Evolutionary conservation across 768 basidiomycete genomes (phyloP).

Genomic region (Pulveroboletus ravenelii): DNA sequence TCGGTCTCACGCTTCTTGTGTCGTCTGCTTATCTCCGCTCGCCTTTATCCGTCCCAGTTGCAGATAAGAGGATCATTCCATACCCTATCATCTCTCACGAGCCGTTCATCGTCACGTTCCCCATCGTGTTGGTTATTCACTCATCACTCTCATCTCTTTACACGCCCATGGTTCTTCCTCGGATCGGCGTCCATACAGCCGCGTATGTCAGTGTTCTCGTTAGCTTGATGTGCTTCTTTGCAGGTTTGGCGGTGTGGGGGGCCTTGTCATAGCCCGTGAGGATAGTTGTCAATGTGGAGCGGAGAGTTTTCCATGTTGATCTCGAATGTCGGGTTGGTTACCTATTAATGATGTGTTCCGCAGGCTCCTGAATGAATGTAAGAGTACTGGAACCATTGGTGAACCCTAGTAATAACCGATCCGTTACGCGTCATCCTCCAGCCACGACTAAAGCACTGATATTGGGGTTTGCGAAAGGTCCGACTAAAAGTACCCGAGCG

Average conservation of each 20-base stretch:
- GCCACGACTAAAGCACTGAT: background rate
- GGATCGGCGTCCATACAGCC: slow-evolving; percentile 70
- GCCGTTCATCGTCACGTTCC: slow-evolving; percentile 38
- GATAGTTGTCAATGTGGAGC: background rate
- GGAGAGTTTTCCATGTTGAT: background rate
- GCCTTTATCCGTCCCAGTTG: slow-evolving; percentile 35
- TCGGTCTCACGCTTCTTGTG: slow-evolving; percentile 53
- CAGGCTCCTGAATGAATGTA: background rate
- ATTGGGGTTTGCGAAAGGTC: background rate
- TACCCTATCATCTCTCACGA: slow-evolving; percentile 29
- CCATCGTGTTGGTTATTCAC: slow-evolving; percentile 45
- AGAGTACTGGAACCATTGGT: background rate
- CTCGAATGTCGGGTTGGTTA: slow-evolving; percentile 1
- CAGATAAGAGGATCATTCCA: slow-evolving; percentile 12
- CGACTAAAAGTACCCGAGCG: background rate
- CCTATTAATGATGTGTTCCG: slow-evolving; percentile 7
- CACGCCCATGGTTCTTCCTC: slow-evolving; percentile 61
- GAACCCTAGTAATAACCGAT: background rate
- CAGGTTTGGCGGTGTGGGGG: slow-evolving; percentile 70
- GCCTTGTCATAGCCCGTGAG: slow-evolving; percentile 42
- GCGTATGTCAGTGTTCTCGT: slow-evolving; percentile 68
- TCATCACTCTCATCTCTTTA: slow-evolving; percentile 58
- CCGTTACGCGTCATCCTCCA: background rate
- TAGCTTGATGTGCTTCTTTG: slow-evolving; percentile 65
- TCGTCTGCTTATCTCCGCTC: slow-evolving; percentile 59